These are phyloP conservation scores for Leucosporidium yakuticum DNA, from an alignment of 768 basidiomycete genomes.

Conservation along the genomic window DNA sequence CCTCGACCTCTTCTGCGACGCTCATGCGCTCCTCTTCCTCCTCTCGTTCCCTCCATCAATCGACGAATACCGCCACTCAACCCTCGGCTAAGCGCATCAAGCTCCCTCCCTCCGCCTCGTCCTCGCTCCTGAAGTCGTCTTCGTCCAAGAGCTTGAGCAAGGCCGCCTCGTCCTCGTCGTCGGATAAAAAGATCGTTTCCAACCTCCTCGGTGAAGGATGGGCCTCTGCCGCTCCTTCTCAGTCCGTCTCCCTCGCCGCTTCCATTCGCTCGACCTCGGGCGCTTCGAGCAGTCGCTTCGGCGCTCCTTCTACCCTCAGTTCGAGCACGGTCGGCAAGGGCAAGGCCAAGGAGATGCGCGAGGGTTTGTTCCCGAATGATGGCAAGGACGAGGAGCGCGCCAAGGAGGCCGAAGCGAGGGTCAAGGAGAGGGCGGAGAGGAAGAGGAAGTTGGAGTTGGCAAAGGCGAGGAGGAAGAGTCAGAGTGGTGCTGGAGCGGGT, in stretches of 20 bases:
- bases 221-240: neutral
- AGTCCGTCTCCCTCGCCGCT: conserved; percentile 2
- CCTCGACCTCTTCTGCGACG: neutral
- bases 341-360: neutral
- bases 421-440: conserved; percentile 7
- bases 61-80: too few relatives aligned
- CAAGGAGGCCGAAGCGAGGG: too few relatives aligned
- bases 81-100: conserved; percentile 10
- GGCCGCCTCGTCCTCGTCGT: neutral
- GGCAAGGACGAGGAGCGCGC: neutral
- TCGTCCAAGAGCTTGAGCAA: neutral
- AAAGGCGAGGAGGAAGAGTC: conserved; percentile 30
- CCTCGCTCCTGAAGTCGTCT: neutral
- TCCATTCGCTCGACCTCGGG: neutral
- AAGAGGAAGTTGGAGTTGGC: conserved; percentile 26
- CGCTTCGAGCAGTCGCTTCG: too few relatives aligned
- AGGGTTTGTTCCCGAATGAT: conserved; percentile 6
- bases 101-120: neutral
- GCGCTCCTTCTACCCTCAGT: neutral
- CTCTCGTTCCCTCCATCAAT: neutral
- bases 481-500: neutral
- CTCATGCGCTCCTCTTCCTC: conserved; percentile 2
- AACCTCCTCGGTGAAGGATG: conserved; percentile 15
- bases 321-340: neutral
- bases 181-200: conserved; percentile 11